Evolutionary conservation across 139 green algal genomes (phyloP), one percentile per base, ranked within the genome.

Genomic region (Picochlorum sp.): DNA sequence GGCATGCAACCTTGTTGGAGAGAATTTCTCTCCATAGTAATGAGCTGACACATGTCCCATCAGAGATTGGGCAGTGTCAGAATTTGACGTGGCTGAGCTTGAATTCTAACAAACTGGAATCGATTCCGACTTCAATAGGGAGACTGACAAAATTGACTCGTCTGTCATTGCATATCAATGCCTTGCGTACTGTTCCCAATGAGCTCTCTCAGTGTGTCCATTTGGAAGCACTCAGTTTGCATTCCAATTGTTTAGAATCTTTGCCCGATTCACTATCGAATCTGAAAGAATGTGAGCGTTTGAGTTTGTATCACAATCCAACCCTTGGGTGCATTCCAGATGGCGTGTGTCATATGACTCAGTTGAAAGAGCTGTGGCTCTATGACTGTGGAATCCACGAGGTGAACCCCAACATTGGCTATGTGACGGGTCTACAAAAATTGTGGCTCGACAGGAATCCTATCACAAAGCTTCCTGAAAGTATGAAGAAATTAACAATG

Each of bases 361-460:
- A 34, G 16, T 63, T 77, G 45, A 45, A 72, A 49, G 70, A 77
- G 57, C 49, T 77, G 21, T 77, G 70, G 70, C 45, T 77, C 13
- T 79, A 77, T 56, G 30, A 26, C 50, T 80, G 77, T 60, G 69
- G 49, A 37, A 63, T 81, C 30, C n/a, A 38, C 9, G 45, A n/a
- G 13, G 51, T 81, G n/a, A 59, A 67, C 8, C 5, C 23, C 5
- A 45, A 65, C 30, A 49, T 82, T 28, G 58, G 20, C 14, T 52
- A 81, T 3, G 38, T 34, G 21, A 50, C 18, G 16, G 1, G 2
- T 26, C 63, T 82, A 1, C 67, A 82, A 58, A 51, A 62, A 20
- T 57, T 82, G 18, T 66, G 68, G 68, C 55, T 81, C 38, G 63
- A 75, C 15, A 57, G 57, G 21, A 82, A 79, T 62, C 16, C 18